A percentile compares a stretch with the other conserved stretches of the same genome.
Evolutionary conservation across 768 basidiomycete genomes (phyloP).

Genomic region (Boletus tomentosulus): DNA sequence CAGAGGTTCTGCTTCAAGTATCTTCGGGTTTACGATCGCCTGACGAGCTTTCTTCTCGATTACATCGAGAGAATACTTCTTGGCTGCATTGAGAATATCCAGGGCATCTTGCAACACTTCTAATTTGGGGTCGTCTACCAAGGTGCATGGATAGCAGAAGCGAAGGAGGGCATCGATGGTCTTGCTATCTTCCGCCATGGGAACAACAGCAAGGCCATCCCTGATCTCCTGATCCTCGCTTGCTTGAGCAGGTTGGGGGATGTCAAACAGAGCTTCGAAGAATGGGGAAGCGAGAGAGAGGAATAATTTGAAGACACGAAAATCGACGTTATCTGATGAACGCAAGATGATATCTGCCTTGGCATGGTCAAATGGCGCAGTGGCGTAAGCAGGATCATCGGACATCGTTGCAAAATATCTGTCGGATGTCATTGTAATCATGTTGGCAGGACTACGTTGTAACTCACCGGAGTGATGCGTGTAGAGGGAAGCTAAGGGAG

Average conservation of each 20-base stretch:
- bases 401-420: neutral
- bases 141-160: constrained; percentile 23
- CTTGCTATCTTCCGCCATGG: constrained; percentile 17
- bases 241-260: constrained; percentile 22
- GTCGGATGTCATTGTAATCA: no score
- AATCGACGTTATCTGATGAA: constrained; percentile 27
- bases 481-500: no score
- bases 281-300: constrained; percentile 33
- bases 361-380: constrained; percentile 20
- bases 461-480: no score
- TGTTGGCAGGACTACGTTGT: no score
- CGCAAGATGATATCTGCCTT: constrained; percentile 23
- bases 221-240: constrained; percentile 7
- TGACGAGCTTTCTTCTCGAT: constrained; percentile 20
- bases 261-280: constrained; percentile 31
- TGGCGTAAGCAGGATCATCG: constrained; percentile 1
- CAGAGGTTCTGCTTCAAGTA: constrained; percentile 21
- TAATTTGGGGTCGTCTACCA: constrained; percentile 13
- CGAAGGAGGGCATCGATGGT: constrained; percentile 13
- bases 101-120: constrained; percentile 8
- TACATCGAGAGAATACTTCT: constrained; percentile 18
- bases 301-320: constrained; percentile 30
- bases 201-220: constrained; percentile 20
- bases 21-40: constrained; percentile 17
- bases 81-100: constrained; percentile 15